phyloP scores from a whole-genome alignment of 805 yeast genomes.

The Yamadazyma insecticola region DNA sequence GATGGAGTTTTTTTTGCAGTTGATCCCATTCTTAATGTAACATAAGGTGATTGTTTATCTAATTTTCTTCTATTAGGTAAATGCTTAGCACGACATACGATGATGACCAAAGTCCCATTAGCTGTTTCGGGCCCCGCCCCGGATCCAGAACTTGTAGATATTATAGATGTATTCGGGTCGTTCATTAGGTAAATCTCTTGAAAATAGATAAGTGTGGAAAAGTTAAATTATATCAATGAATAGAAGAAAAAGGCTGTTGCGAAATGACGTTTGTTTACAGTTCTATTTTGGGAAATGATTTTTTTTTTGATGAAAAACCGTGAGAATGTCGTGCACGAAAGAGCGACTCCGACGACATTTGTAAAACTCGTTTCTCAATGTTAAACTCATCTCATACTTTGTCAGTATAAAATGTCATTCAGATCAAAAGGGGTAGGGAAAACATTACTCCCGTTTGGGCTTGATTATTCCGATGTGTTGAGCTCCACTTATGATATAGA shows the following conservation, averaged over 20 bases:
- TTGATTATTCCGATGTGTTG: slow-evolving; percentile 59
- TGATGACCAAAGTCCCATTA: slow-evolving; percentile 61
- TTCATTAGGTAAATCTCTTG: no score
- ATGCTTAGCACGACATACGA: slow-evolving; percentile 77
- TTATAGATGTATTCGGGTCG: no score
- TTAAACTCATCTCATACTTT: no score
- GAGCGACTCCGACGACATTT: no score
- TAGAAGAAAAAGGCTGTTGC: no score
- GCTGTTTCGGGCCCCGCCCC: slow-evolving; percentile 26
- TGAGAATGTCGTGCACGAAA: no score
- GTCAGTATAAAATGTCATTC: slow-evolving; percentile 5
- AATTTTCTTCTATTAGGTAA: slow-evolving; percentile 80
- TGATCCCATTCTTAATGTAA: slow-evolving; percentile 75
- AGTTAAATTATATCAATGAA: no score
- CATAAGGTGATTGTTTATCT: slow-evolving; percentile 93
- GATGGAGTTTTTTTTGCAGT: slow-evolving; percentile 75
- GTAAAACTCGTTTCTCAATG: no score
- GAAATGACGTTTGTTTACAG: no score
- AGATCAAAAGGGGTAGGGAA: slow-evolving; percentile 10
- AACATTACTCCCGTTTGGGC: slow-evolving; percentile 63
- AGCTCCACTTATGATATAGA: slow-evolving; percentile 30
- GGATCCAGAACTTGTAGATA: neutral
- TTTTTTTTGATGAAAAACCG: no score
- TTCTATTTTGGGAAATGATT: no score
- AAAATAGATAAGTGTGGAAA: no score